These are phyloP conservation scores for Periconia macrospinosa DNA, from an alignment of 2,329 filamentous ascomycete species.

Conservation along the genomic window DNA sequence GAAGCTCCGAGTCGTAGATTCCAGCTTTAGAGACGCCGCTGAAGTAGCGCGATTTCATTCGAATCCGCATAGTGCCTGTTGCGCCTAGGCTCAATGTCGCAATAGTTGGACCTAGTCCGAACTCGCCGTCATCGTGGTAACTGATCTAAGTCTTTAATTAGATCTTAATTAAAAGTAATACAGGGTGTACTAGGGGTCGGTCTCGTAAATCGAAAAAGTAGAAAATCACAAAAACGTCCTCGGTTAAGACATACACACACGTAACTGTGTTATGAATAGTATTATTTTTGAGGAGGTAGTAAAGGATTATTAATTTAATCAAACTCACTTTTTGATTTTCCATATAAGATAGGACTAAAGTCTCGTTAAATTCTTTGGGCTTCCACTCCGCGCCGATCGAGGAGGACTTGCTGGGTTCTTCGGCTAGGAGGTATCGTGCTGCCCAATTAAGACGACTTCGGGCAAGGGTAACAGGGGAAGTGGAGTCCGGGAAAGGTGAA, in stretches of 20 bases:
- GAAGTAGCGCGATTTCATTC: conserved; percentile 57
- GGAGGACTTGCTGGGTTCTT: conserved; percentile 11
- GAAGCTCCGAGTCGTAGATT: conserved; percentile 34
- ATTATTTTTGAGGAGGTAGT: too few relatives aligned
- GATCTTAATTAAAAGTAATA: too few relatives aligned
- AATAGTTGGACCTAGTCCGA: conserved; percentile 63
- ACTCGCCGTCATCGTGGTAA: conserved; percentile 69
- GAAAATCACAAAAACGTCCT: too few relatives aligned
- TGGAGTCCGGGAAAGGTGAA: conserved; percentile 21
- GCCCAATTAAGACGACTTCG: conserved; percentile 61
- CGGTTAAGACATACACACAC: too few relatives aligned
- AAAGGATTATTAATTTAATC: too few relatives aligned
- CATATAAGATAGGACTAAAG: conserved; percentile 65
- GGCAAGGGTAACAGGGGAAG: conserved; percentile 52
- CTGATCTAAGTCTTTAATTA: too few relatives aligned
- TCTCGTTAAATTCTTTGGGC: conserved; percentile 61
- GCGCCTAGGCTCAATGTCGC: conserved; percentile 62
- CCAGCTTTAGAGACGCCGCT: conserved; percentile 38
- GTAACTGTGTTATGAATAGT: too few relatives aligned
- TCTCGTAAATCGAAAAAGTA: too few relatives aligned
- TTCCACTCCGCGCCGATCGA: conserved; percentile 9
- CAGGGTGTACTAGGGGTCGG: too few relatives aligned
- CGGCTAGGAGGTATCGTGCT: conserved; percentile 45
- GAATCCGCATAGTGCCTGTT: conserved; percentile 60
- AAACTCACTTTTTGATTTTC: conserved; percentile 57